A percentile compares a stretch with the other conserved stretches of the same genome.
These are phyloP conservation scores for Candida stauntonica DNA, from an alignment of 805 yeast genomes.

Conservation along the genomic window DNA sequence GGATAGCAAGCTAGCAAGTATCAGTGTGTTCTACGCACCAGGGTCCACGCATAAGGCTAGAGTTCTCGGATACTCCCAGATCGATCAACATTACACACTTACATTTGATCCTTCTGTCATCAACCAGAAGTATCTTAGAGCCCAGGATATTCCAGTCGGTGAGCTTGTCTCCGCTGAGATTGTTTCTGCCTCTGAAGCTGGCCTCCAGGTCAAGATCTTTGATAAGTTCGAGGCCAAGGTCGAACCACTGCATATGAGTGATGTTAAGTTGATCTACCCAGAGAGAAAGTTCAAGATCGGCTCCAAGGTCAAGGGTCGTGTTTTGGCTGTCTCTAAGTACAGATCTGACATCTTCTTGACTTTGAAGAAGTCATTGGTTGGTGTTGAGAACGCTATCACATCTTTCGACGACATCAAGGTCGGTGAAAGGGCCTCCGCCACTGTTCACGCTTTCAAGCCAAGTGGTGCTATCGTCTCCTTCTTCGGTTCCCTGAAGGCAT, in stretches of 20 bases:
- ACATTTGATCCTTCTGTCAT: slow-evolving; percentile 66
- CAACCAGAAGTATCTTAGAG: slow-evolving; percentile 58
- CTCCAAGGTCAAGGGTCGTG: slow-evolving; percentile 70
- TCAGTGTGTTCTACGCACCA: slow-evolving; percentile 44
- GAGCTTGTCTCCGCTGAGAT: slow-evolving; percentile 54
- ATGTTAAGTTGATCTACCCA: slow-evolving; percentile 78
- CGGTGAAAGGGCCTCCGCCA: slow-evolving; percentile 58
- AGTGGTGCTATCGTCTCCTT: slow-evolving; percentile 82
- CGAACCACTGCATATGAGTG: slow-evolving; percentile 74
- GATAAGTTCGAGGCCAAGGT: slow-evolving; percentile 72
- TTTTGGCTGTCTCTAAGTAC: slow-evolving; percentile 44
- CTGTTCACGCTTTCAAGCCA: slow-evolving; percentile 65
- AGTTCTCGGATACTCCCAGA: slow-evolving; percentile 60
- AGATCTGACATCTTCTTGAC: slow-evolving; percentile 57
- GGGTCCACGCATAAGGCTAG: slow-evolving; percentile 76
- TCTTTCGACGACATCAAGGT: slow-evolving; percentile 51
- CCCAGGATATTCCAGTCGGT: slow-evolving; percentile 76
- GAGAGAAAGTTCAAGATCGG: slow-evolving; percentile 91
- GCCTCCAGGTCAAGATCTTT: slow-evolving; percentile 63
- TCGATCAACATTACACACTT: slow-evolving; percentile 64
- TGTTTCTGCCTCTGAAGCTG: slow-evolving; percentile 51
- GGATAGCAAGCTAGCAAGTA: slow-evolving; percentile 39
- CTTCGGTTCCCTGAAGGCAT: slow-evolving; percentile 74
- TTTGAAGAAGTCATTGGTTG: slow-evolving; percentile 78
- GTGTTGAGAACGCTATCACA: slow-evolving; percentile 35